A percentile compares a stretch with the other conserved stretches of the same genome.
Conservation (phyloP, 176 grass and related monocot genomes). For the Pontederia crassipes region DNA sequence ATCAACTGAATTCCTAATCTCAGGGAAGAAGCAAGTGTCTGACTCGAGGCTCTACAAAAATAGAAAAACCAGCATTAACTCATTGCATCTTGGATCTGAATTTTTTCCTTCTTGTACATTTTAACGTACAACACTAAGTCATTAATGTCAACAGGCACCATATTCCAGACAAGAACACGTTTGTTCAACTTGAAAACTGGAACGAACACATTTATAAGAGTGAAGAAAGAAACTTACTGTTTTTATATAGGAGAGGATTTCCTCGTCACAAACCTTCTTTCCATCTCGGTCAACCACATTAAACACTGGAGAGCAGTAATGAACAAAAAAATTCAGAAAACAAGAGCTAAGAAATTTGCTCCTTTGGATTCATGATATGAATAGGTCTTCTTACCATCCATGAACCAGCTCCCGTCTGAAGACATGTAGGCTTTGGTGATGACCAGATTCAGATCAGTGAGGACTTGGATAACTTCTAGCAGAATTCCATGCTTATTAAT, state of each 20-base stretch:
- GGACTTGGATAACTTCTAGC: constrained; percentile 78
- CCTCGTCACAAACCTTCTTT: constrained; percentile 48
- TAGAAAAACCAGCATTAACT: neutral
- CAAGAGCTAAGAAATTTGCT: neutral
- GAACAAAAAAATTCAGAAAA: neutral
- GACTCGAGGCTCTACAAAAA: constrained; percentile 48
- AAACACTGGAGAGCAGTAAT: constrained; percentile 35
- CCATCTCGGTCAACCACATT: constrained; percentile 68
- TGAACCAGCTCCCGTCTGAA: constrained; percentile 89
- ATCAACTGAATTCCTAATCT: constrained; percentile 42
- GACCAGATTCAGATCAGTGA: constrained; percentile 72
- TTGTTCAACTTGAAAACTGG: neutral
- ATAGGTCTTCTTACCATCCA: constrained; percentile 46
- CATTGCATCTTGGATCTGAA: neutral
- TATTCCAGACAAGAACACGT: neutral
- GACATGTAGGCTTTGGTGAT: constrained; percentile 82
- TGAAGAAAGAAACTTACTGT: constrained; percentile 25
- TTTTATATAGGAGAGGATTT: constrained; percentile 63
- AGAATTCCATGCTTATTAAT: constrained; percentile 71
- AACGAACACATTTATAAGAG: too few species aligned
- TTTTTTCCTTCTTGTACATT: neutral
- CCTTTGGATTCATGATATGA: neutral
- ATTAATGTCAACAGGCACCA: neutral
- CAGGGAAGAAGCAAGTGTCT: constrained; percentile 54
- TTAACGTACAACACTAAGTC: neutral